Base-by-base conservation (phyloP, 2,329 filamentous ascomycete species). In the Thielaviopsis populi region DNA sequence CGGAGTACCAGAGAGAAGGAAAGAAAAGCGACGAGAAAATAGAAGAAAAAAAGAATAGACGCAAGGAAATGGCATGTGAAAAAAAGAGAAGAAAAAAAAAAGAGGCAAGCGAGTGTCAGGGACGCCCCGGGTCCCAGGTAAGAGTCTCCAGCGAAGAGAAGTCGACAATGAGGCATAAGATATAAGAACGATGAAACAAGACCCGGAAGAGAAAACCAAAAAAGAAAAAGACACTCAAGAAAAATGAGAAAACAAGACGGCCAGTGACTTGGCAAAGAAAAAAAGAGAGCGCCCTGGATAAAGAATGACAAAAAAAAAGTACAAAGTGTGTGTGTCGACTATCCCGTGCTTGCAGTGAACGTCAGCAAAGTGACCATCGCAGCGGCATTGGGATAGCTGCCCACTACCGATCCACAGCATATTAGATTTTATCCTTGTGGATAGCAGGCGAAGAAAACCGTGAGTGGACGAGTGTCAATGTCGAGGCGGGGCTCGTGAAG, bases 121-220 rank as follows among this genome's bases (percentile, higher is more conserved):
- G 27, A 56, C 17, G 27, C 19, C 24, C 27, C 27, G 15, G 17
- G 42, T 19, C 42, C 42, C 42, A 46, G 15, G 6, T 37, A 4
- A 37, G 42, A 56, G 11, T 17, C 27, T 56, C 27, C 13, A 33
- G 13, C 24, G 50, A 22, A 37, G 27, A 46, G 17, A 66, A 37
- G 59, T 62, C 37, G 24, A 56, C n/a, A 30, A 54, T 17, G 30
- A 53, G 24, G 33, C 33, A 50, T 13, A 60, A 27, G 17, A 59
- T 2, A 58, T 59, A 48, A 42, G 10, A 54, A 65, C 54, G 37
- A 59, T 40, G 22, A 62, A 50, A 65, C 46, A 65, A 59, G 7
- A 62, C 33, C 3, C 42, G 40, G 22, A 19, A 4, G 46, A 33
- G 15, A 37, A 54, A 30, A 40, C 41, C 41, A 43, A 41, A 63